These are phyloP conservation scores for Camellia japonica DNA, from an alignment of 148 eudicot genomes.

Conservation along the genomic window DNA sequence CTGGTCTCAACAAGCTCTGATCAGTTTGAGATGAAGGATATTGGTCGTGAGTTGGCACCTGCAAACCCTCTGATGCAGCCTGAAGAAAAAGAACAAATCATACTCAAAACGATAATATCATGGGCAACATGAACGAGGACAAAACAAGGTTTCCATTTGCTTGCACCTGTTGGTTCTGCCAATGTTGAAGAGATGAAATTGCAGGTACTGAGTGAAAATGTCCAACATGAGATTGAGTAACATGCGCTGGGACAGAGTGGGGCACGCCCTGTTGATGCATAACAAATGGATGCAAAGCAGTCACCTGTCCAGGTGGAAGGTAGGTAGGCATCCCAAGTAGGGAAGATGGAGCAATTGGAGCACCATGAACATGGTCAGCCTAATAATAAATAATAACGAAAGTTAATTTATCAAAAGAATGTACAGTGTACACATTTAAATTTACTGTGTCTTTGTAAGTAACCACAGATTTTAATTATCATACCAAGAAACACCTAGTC, in stretches of 20 bases:
- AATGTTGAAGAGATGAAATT: slow-evolving; percentile 50
- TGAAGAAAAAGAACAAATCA: slow-evolving; percentile 17
- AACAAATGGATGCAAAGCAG: slow-evolving; percentile 78
- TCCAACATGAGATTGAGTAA: slow-evolving; percentile 56
- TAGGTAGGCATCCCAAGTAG: slow-evolving; percentile 77
- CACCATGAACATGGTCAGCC: slow-evolving; percentile 58
- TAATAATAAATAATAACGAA: slow-evolving; percentile 18
- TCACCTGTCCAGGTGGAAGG: slow-evolving; percentile 63
- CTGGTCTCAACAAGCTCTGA: slow-evolving; percentile 45
- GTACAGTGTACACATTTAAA: background rate
- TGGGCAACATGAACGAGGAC: background rate
- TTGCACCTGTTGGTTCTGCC: slow-evolving; percentile 80
- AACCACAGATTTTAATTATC: background rate
- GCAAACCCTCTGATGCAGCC: slow-evolving; percentile 57
- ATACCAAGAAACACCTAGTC: background rate
- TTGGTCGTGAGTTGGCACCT: slow-evolving; percentile 43
- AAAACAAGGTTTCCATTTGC: slow-evolving; percentile 1
- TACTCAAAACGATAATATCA: background rate
- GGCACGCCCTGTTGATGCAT: slow-evolving; percentile 79
- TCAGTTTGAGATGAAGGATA: slow-evolving; percentile 51
- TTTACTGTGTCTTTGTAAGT: background rate
- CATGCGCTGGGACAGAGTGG: slow-evolving; percentile 62
- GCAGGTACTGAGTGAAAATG: slow-evolving; percentile 63
- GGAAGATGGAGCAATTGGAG: slow-evolving; percentile 59
- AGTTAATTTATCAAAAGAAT: background rate